Base-by-base conservation (phyloP, 257 asterid species). In the Haberlea rhodopensis region DNA sequence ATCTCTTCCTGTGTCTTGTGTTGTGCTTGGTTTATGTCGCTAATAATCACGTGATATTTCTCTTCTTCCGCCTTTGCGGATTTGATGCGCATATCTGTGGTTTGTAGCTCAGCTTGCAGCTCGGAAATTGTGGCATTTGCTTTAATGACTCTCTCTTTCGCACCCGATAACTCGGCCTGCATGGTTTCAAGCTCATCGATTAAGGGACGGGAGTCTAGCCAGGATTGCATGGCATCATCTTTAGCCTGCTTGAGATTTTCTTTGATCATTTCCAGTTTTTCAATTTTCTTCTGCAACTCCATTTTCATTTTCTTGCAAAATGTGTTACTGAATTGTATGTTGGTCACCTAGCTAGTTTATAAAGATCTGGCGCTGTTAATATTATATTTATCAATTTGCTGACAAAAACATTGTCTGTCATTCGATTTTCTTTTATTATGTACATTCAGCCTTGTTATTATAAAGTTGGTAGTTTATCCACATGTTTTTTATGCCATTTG, bases 131-230 rank as follows among this genome's bases (percentile, higher is more conserved):
- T 25, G 19, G 34, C 11, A 20, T 69, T 75, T 1, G 73, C 67
- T 32, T 74, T 67, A 24, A 28, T 5, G 28, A 77, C 59, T 62
- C 74, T 51, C 48, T 26, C 70, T 55, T 71, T 73, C 46, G 74
- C 63, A 32, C 27, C 71, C 22, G 40, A 76, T 11, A 84, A 75
- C 61, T 76, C 85, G 6, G 79, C 74, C 26, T 85, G 83, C 70
- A 67, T 76, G 62, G 76, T 84, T 46, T 87, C 84, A n/a, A 87
- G 88, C 70, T 82, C 81, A 19, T 82, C 91, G 13, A 84, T 79
- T 10, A 84, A 53, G 31, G 91, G 87, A 48, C 81, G 80, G 29
- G 95, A 84, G 32, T 86, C 95, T 56, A 84, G 59, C 89, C 85
- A 87, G 23, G 91, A 82, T 55, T 84, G 95, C 56, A 19, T 76